Conservation (phyloP, 352 stramenopile genomes). For the Phytopythium delawarense region DNA sequence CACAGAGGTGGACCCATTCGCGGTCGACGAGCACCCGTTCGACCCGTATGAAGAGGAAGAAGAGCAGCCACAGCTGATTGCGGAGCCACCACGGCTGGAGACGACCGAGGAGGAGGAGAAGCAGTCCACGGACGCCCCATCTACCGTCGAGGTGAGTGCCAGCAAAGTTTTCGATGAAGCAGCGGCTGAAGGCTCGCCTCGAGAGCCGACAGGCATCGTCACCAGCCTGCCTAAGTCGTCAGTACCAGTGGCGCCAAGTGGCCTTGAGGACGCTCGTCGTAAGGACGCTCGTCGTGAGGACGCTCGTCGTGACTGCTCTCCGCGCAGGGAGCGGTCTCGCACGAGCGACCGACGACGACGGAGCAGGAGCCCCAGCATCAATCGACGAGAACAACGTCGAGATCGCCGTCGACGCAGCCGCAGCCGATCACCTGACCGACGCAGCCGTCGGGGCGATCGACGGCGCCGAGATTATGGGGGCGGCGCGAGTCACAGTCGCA, state of each 20-base stretch:
- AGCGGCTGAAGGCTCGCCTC: neutral
- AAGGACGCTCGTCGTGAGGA: neutral
- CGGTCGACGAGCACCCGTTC: constrained; percentile 34
- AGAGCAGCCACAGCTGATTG: constrained; percentile 3
- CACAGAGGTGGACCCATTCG: constrained; percentile 66
- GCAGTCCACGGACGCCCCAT: neutral
- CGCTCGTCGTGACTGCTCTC: neutral
- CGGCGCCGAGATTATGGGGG: neutral
- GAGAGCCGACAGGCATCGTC: neutral
- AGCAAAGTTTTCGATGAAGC: neutral
- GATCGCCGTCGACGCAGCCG: constrained; percentile 3
- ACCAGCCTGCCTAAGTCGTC: neutral
- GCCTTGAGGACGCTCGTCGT: too few species aligned
- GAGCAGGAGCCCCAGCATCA: constrained; percentile 13
- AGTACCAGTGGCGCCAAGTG: neutral
- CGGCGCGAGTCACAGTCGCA: constrained; percentile 17
- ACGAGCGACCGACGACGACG: neutral
- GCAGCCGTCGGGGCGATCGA: neutral
- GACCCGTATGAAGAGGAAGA: constrained; percentile 17
- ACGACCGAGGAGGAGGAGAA: constrained; percentile 7
- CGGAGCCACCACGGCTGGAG: neutral
- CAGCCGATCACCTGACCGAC: neutral
- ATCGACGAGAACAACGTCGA: constrained; percentile 16
- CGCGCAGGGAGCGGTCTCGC: neutral
- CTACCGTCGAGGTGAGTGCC: neutral